Percentiles rank a stretch among this genome's conserved stretches.
Evolutionary conservation across 2,329 filamentous ascomycete genomes (phyloP).

Genomic region (Pestalotiopsis fici): DNA sequence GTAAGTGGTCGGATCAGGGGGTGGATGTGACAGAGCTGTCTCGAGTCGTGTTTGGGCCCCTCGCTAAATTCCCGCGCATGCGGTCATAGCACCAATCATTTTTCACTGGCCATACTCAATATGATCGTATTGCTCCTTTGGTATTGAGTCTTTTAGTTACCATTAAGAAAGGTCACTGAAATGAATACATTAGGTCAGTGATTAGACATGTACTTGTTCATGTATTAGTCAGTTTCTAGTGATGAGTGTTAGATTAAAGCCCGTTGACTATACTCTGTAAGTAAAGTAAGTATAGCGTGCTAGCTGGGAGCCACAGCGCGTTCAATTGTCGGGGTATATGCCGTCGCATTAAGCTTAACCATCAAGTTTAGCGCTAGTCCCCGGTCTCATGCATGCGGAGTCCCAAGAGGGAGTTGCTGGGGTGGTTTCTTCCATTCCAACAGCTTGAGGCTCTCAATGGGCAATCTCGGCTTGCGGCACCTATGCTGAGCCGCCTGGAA

Average conservation of each 20-base stretch:
- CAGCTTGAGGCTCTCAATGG: neutral
- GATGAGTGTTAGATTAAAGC: neutral
- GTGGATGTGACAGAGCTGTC: slow-evolving; percentile 49
- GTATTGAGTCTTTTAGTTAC: too few relatives aligned
- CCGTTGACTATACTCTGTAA: neutral
- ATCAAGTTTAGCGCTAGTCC: neutral
- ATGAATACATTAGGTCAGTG: too few relatives aligned
- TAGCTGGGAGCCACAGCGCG: neutral
- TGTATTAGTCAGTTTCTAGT: neutral
- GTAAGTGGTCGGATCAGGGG: slow-evolving; percentile 21
- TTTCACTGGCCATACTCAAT: neutral
- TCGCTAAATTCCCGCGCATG: slow-evolving; percentile 25
- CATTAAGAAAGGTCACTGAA: too few relatives aligned
- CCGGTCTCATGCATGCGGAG: slow-evolving; percentile 6
- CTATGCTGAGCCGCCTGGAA: neutral
- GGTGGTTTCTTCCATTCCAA: neutral
- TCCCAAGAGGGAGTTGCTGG: neutral
- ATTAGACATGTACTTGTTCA: too few relatives aligned
- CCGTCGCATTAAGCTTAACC: slow-evolving; percentile 10
- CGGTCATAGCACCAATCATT: slow-evolving; percentile 17
- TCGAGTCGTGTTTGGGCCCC: slow-evolving; percentile 46
- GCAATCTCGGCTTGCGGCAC: neutral
- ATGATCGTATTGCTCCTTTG: neutral
- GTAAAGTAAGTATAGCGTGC: neutral
- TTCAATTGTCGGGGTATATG: neutral